Percentiles rank a stretch among this genome's conserved stretches.
These are phyloP conservation scores for Porphyrellus cyaneotinctus DNA, from an alignment of 768 basidiomycete genomes.

Conservation along the genomic window DNA sequence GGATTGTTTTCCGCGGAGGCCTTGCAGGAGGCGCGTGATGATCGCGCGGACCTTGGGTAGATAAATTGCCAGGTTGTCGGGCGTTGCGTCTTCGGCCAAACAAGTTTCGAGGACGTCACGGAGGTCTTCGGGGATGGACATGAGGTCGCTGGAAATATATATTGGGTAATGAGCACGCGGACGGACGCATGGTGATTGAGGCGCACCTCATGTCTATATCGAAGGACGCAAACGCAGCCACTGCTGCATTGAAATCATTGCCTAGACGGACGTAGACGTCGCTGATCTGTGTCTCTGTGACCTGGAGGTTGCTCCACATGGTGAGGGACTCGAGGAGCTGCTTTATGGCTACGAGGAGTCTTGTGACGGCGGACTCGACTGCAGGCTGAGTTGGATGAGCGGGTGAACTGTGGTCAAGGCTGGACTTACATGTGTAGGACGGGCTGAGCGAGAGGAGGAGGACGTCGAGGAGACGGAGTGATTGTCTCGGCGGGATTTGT, in stretches of 20 bases:
- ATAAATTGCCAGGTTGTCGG: slow-evolving; percentile 82
- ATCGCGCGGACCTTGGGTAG: slow-evolving; percentile 88
- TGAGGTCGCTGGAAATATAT: slow-evolving; percentile 63
- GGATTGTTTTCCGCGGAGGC: slow-evolving; percentile 88
- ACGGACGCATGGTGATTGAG: slow-evolving; percentile 9
- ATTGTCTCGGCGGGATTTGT: slow-evolving; percentile 51
- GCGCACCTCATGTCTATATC: slow-evolving; percentile 91
- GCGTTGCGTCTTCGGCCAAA: slow-evolving; percentile 84
- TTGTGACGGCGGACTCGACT: slow-evolving; percentile 88
- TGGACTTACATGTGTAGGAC: slow-evolving; percentile 24
- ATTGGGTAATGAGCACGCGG: slow-evolving; percentile 13
- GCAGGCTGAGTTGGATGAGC: slow-evolving; percentile 47
- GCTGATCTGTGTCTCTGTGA: slow-evolving; percentile 81
- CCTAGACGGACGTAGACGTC: slow-evolving; percentile 96
- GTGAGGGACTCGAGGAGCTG: slow-evolving; percentile 88
- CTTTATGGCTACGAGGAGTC: slow-evolving; percentile 91
- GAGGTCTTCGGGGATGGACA: slow-evolving; percentile 84
- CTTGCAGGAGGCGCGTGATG: slow-evolving; percentile 89
- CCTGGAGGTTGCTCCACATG: slow-evolving; percentile 70
- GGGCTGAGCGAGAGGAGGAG: slow-evolving; percentile 21
- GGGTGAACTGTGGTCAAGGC: background rate
- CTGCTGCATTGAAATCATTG: slow-evolving; percentile 95
- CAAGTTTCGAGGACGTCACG: slow-evolving; percentile 86
- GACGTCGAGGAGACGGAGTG: slow-evolving; percentile 47
- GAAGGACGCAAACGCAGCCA: slow-evolving; percentile 79